Conservation (phyloP, 1,284 basidiomycete species). For the Rhodotorula sp. region DNA sequence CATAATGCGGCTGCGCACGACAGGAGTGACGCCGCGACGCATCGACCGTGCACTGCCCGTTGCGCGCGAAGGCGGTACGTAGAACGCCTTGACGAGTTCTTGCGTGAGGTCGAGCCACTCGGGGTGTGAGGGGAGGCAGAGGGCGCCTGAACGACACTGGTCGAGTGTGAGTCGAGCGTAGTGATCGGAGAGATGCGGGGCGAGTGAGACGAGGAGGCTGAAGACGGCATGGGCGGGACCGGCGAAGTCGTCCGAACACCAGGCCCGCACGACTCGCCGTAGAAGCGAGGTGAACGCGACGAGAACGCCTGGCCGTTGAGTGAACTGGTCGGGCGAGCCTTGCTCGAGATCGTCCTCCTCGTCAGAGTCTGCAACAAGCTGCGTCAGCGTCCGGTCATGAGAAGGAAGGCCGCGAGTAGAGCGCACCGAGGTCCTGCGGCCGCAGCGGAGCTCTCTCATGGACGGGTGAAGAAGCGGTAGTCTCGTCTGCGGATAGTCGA, state of each 20-base stretch:
- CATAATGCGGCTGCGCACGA: slow-evolving; percentile 45
- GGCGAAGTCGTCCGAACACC: slow-evolving; percentile 30
- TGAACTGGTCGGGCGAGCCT: slow-evolving; percentile 16
- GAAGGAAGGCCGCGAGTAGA: too few relatives aligned
- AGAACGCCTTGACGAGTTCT: slow-evolving; percentile 52
- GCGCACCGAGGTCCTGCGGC: background rate
- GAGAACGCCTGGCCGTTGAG: slow-evolving; percentile 32
- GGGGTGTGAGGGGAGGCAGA: slow-evolving; percentile 53
- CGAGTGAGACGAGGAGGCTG: slow-evolving; percentile 50
- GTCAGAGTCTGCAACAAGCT: slow-evolving; percentile 12
- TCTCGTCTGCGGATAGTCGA: background rate
- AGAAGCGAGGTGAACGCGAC: slow-evolving; percentile 33
- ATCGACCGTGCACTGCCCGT: slow-evolving; percentile 19
- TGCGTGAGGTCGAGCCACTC: slow-evolving; percentile 55
- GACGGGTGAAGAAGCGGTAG: background rate
- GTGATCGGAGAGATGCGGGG: slow-evolving; percentile 50
- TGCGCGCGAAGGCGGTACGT: slow-evolving; percentile 33
- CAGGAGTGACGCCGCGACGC: slow-evolving; percentile 30
- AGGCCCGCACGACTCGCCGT: slow-evolving; percentile 32
- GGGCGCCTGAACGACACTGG: slow-evolving; percentile 52
- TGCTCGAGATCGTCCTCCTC: slow-evolving; percentile 21
- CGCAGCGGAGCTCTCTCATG: background rate
- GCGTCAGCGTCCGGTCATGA: background rate
- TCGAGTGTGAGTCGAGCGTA: slow-evolving; percentile 52
- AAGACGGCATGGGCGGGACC: slow-evolving; percentile 45